Conservation (phyloP, 2,329 filamentous ascomycete species). For the Venturia effusa region DNA sequence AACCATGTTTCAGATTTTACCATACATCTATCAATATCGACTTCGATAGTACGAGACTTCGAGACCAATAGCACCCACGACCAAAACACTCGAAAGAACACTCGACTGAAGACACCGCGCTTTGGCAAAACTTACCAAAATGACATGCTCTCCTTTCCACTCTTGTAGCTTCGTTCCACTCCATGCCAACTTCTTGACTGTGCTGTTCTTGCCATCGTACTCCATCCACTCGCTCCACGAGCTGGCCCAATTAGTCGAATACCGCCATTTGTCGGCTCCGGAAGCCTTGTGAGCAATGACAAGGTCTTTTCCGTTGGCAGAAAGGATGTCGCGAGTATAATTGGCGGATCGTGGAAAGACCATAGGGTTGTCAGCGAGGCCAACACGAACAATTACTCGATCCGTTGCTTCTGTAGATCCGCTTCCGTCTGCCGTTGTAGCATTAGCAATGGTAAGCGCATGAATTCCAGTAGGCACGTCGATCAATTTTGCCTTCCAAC, state of each 20-base stretch:
- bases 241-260: conserved; percentile 50
- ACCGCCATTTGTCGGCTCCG: conserved; percentile 52
- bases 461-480: conserved; percentile 52
- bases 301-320: conserved; percentile 27
- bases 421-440: conserved; percentile 19
- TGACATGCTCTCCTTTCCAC: conserved; percentile 52
- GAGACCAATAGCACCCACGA: too few species aligned
- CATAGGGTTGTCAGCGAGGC: conserved; percentile 47
- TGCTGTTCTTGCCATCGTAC: conserved; percentile 42
- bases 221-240: conserved; percentile 48
- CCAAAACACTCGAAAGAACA: too few species aligned
- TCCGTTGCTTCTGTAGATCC: conserved; percentile 41
- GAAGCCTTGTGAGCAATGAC: conserved; percentile 47
- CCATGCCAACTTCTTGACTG: conserved; percentile 41
- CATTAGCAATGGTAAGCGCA: conserved; percentile 45
- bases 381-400: conserved; percentile 51
- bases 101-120: not conserved
- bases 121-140: conserved; percentile 28
- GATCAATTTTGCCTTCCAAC: conserved; percentile 40
- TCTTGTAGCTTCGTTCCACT: conserved; percentile 45
- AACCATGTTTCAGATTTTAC: too few species aligned
- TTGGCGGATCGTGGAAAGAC: conserved; percentile 46
- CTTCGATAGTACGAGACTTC: too few species aligned
- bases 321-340: conserved; percentile 46
- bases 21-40: too few species aligned